Evolutionary conservation across 2,329 filamentous ascomycete genomes (phyloP), one percentile per base, ranked within the genome.

Genomic region (Cladosporium sp.): DNA sequence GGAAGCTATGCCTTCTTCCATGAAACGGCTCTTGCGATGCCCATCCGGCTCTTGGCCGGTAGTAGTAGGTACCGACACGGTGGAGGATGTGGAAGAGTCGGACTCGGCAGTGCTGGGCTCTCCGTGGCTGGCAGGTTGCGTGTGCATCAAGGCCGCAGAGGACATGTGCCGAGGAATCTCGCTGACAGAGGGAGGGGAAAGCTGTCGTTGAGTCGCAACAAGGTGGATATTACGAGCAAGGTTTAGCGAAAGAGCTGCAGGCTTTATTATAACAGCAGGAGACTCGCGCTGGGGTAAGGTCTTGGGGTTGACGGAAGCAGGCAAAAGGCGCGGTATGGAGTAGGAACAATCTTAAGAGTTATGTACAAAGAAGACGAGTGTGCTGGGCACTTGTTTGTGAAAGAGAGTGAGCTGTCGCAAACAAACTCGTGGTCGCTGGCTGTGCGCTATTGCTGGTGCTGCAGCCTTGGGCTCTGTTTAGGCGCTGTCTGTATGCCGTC

Each of bases 1-100:
- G 24, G 37, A 24, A 8, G 44, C 22, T 50, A 49, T 37, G 15
- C 47, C 51, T 48, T 59, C 57, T 57, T 59, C 57, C 45, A 52
- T 53, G 37, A 59, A 59, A n/a, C 45, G 57, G 48, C 57, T 59
- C 47, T 51, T 57, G 36, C 52, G 52, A 55, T 49, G 44, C 37
- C 40, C 57, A 47, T 56, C 45, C 39, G 37, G 42, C 37, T 48
- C 49, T 47, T 45, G 36, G 44, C 50, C 42, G 57, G 52, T 17
- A 15, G 52, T 36, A 13, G 40, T 28, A 6, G 56, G 36, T 47
- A 17, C 15, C 19, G 56, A 19, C 39, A 51, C 19, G 24, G 48
- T 39, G 40, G 49, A 44, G 34, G 34, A 36, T 12, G 40, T 24
- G 19, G 25, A 47, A 24, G 36, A 37, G 28, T 50, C 45, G 45